Base-by-base conservation (phyloP, 192 early-diverging fungal genomes). In the Rhizophagus sp. region DNA sequence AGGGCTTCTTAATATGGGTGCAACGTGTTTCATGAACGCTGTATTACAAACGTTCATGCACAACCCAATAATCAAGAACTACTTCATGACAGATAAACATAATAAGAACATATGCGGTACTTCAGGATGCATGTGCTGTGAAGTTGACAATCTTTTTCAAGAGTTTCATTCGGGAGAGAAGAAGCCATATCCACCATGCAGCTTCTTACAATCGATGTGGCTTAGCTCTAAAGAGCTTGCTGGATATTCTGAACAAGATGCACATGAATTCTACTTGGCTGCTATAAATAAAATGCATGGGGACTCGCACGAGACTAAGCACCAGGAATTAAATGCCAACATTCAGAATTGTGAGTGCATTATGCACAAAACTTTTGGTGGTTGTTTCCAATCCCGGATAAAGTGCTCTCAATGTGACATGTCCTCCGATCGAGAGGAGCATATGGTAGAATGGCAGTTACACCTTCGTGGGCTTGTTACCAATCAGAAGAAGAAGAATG, bases 201-300 rank as follows among this genome's bases (percentile, higher is more conserved):
- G 88, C 63, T 96, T 98, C 68, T 85, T 99, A 39, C 93, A 93
- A 79, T 81, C 94, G 15, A 92, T 99, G 89, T 99, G 98, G 98
- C 89, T 92, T 81, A 90, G 93, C 17, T 92, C 93, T 34, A 88
- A 90, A 62, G 92, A 97, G 65, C 85, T 99, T 39, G 96, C 98
- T 22, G 94, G 96, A 11, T 97, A 97, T 78, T 91, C 92, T 17
- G 97, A 98, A 85, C 97, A 99, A 83, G 97, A 98, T 78, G 97
- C 97, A 1, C 98, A 99, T 83, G 98, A 99, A 78, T 99, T 97
- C 76, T 95, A 99, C 80, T 96, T 98, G 62, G 92, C 95, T 13
- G 85, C 94, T 8, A 81, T 98, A 69, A 95, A 98, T 79, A 86
- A 92, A 70, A 91, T 99, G 75, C 98, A 99, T 79, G 88, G 84